A percentile compares a stretch with the other conserved stretches of the same genome.
Conservation (phyloP, 1,139 yeast species). For the Sugiyamaella sp. region DNA sequence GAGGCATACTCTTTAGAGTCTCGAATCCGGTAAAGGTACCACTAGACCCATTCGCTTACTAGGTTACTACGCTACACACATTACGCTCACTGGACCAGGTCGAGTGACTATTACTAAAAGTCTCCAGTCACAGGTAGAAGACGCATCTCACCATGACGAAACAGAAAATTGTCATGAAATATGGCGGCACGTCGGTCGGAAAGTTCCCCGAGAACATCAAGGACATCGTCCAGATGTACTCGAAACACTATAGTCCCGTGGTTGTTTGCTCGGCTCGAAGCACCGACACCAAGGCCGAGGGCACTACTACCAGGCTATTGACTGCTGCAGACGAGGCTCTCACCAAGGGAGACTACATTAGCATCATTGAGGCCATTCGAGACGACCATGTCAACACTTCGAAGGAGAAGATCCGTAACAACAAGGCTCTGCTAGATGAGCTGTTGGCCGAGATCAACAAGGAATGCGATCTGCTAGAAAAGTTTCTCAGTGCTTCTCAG, state of each 20-base stretch:
- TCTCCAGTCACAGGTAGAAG: neutral
- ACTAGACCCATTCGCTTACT: neutral
- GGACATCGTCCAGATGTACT: slow-evolving; percentile 73
- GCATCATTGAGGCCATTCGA: slow-evolving; percentile 60
- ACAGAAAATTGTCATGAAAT: slow-evolving; percentile 87
- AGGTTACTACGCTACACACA: neutral
- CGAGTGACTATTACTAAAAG: too few relatives aligned
- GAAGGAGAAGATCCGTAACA: slow-evolving; percentile 49
- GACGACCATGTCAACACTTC: slow-evolving; percentile 83
- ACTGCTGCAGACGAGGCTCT: slow-evolving; percentile 80
- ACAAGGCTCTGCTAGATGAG: slow-evolving; percentile 49
- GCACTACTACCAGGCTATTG: slow-evolving; percentile 81
- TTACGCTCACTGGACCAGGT: neutral
- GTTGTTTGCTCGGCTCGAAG: slow-evolving; percentile 97
- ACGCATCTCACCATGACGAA: slow-evolving; percentile 18
- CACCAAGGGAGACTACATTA: slow-evolving; percentile 45
- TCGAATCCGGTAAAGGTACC: slow-evolving; percentile 19
- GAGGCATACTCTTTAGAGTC: slow-evolving; percentile 26
- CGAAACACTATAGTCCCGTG: slow-evolving; percentile 70
- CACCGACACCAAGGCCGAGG: slow-evolving; percentile 86
- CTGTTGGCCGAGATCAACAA: slow-evolving; percentile 59
- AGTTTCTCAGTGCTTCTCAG: slow-evolving; percentile 81
- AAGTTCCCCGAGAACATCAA: slow-evolving; percentile 85
- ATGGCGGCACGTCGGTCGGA: slow-evolving; percentile 98
- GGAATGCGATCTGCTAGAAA: slow-evolving; percentile 69